Evolutionary conservation across 148 eudicot genomes (phyloP).

Genomic region (Vaccinium macrocarpon): DNA sequence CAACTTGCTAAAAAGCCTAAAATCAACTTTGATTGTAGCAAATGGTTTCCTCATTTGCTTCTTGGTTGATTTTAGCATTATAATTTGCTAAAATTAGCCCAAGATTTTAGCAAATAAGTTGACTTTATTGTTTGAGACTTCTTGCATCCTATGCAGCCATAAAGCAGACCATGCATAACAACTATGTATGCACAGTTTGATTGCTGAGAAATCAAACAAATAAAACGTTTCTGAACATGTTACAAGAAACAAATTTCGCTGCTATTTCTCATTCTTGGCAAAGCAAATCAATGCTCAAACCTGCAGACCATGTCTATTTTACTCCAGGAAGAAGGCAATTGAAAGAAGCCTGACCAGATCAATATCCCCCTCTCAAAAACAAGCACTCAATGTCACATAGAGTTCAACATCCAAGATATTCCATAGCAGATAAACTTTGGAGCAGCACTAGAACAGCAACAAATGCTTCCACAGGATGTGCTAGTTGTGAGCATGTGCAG

Average conservation of each 20-base stretch:
- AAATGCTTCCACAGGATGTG: neutral
- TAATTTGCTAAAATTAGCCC: no score
- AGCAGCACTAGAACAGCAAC: slow-evolving; percentile 3
- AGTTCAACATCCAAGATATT: neutral
- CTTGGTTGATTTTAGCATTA: no score
- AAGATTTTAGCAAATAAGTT: no score
- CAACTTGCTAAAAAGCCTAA: no score
- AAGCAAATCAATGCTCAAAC: neutral
- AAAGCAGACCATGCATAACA: slow-evolving; percentile 1
- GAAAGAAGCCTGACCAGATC: neutral
- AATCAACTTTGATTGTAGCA: no score
- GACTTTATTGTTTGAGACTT: neutral
- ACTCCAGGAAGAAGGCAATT: neutral
- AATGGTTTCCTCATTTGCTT: no score
- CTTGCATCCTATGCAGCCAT: neutral
- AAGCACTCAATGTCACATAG: neutral
- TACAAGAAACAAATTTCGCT: neutral
- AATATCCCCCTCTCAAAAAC: neutral
- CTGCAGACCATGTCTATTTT: neutral
- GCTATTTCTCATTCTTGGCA: neutral
- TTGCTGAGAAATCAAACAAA: neutral
- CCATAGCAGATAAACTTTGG: neutral
- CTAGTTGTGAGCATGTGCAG: neutral
- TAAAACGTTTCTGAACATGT: neutral
- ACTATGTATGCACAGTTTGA: neutral